Conservation (phyloP, 2,329 filamentous ascomycete genomes). For the Pseudogymnoascus sp. region DNA sequence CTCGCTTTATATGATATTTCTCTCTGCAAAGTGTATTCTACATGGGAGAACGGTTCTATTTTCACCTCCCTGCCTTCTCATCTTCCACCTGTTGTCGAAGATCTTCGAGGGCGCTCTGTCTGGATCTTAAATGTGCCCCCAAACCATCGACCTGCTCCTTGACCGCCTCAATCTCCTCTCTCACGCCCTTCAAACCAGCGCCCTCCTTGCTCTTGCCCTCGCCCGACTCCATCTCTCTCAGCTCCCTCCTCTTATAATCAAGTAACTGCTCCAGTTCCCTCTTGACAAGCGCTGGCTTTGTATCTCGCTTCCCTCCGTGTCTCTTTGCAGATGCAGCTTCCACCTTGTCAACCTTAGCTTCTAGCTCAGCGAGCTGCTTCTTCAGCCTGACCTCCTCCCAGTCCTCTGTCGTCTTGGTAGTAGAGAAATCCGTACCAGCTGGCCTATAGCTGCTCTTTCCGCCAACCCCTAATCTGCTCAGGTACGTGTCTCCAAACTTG, state of each 20-base stretch:
- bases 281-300: conserved; percentile 86
- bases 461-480: conserved; percentile 74
- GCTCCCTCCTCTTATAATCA: conserved; percentile 82
- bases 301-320: conserved; percentile 57
- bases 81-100: conserved; percentile 77
- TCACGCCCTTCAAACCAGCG: conserved; percentile 64
- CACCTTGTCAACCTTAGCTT: conserved; percentile 76
- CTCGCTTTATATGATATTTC: conserved; percentile 1
- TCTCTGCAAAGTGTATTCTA: neutral
- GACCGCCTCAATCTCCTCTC: conserved; percentile 83
- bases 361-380: conserved; percentile 82
- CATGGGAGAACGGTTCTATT: neutral
- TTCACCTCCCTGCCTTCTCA: conserved; percentile 55
- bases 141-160: conserved; percentile 89
- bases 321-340: conserved; percentile 63
- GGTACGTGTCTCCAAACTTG: conserved; percentile 95
- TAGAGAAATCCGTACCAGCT: conserved; percentile 81
- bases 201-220: conserved; percentile 60
- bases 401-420: conserved; percentile 76
- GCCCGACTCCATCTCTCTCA: conserved; percentile 67
- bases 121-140: conserved; percentile 68
- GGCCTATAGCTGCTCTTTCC: conserved; percentile 71
- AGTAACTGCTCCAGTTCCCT: conserved; percentile 87
- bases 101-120: conserved; percentile 68
- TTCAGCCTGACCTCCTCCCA: conserved; percentile 96